Base-by-base conservation (phyloP, 2,329 filamentous ascomycete genomes). In the Metarhizium rileyi region DNA sequence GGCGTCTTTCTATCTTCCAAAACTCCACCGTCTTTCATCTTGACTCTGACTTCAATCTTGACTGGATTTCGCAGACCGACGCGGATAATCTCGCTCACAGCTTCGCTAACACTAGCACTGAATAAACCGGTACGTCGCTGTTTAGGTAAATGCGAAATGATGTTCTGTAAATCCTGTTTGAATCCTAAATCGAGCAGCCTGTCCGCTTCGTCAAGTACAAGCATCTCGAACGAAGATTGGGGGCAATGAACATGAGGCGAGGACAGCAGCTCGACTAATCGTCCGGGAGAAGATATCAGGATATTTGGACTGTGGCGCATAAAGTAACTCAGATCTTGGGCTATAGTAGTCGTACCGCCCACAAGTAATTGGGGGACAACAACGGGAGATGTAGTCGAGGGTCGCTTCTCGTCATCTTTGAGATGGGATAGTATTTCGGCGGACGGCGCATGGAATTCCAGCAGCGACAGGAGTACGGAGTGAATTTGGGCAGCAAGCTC, bases 181-280 rank as follows among this genome's bases (percentile, higher is more conserved):
- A 98, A 97, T 5, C 94, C 93, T 22, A 97, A 76, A 67, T 98
- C 93, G 10, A 98, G 74, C 25, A 98, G 72, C 52, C 93, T 79
- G 66, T 98, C 93, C 46, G 91, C 93, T 70, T 98, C 93, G 62
- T 98, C 93, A 33, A 98, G 77, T 3, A 98, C 87, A 10, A 98
- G 78, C 46, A 89, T 81, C 64, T 98, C 91, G 57, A 98, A 97
- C 0, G 87, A 87, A 1, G 87, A 90, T 53, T 91, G 86, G 0
- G 88, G 83, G 58, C 87, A 90, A 64, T 94, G 87, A 14, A 95
- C 90, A 61, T 95, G 86, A 1, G 84, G 86, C 1, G 89, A 95
- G 0, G 85, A 83, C 4, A 98, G 75, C 1, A 98, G 78, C 62
- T 96, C 90, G 5, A 95, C 78, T 2, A 98, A 77, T 44, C 93